Base-by-base conservation (phyloP, 2,329 filamentous ascomycete species). In the Penicillium janthinellum region DNA sequence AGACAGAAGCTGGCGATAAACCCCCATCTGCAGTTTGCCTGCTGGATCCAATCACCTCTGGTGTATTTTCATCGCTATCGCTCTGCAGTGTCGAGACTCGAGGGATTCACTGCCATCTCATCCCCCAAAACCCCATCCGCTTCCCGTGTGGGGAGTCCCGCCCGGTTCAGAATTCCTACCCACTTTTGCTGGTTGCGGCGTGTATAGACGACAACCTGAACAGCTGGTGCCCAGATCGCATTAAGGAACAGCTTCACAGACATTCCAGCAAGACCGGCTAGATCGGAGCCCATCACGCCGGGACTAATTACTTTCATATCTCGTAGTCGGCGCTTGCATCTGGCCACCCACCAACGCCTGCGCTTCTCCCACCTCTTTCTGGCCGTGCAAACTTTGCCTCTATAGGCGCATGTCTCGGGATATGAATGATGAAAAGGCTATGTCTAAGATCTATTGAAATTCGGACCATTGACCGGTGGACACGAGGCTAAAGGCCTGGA, bases 401-500 rank as follows among this genome's bases (percentile, higher is more conserved):
- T 42, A 38, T 45, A 45, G 48, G 42, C 44, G 57, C 25, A 55
- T 2, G 31, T 31, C 47, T 31, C 41, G 34, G 48, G n/a, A 28
- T 52, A 39, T 55, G 51, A 50, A 63, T 56, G n/a, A 64, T 65
- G 64, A 63, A 59, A 37, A 50, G 56, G 34, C n/a, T 42, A 53
- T 56, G 57, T 42, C 54, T 28, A 34, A 28, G 41, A 39, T n/a
- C 34, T 47, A 44, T 44, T 57, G 44, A 42, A 48, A 51, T 44
- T n/a, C 57, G 59, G 59, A 67, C 65, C 62, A 67, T 66, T 69
- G 57, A 65, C 54, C 61, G 59, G 56, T 63, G 65, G 63, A 63
- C 64, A 67, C 66, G 71, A 73, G 62, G 56, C 50, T 61, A 45
- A 65, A 66, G 54, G 28, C 48, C 71, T 67, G 65, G 67, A 58